phyloP scores from a whole-genome alignment of 257 asterid genomes.

The Thymus mandschuricus region DNA sequence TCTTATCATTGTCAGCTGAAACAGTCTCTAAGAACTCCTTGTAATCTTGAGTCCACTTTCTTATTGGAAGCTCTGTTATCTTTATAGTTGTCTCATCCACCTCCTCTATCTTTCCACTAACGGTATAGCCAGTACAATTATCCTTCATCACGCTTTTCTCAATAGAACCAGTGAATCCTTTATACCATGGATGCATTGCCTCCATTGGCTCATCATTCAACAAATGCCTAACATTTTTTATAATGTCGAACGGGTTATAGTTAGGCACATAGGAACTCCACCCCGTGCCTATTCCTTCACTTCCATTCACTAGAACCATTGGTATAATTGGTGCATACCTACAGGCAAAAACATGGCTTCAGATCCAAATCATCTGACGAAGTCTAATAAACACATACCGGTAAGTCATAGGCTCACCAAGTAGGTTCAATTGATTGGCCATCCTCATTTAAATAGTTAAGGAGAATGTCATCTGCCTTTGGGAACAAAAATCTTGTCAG shows the following conservation, averaged over 20 bases:
- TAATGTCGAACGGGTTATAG: slow-evolving; percentile 83
- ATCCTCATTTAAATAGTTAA: slow-evolving; percentile 85
- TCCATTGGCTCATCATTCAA: slow-evolving; percentile 71
- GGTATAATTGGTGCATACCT: slow-evolving; percentile 96
- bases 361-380: slow-evolving; percentile 8
- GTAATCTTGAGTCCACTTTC: slow-evolving; percentile 94
- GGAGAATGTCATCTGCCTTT: slow-evolving; percentile 82
- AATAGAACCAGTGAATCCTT: slow-evolving; percentile 78
- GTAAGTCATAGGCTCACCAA: slow-evolving; percentile 53
- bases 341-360: slow-evolving; percentile 20
- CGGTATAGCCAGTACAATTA: slow-evolving; percentile 62
- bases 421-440: slow-evolving; percentile 93
- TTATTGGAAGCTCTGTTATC: slow-evolving; percentile 84
- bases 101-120: slow-evolving; percentile 75
- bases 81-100: slow-evolving; percentile 62
- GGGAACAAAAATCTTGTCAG: slow-evolving; percentile 80
- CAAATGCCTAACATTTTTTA: slow-evolving; percentile 75
- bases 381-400: not conserved
- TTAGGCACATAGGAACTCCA: slow-evolving; percentile 94
- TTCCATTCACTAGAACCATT: slow-evolving; percentile 88
- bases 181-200: slow-evolving; percentile 96
- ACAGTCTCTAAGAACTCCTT: slow-evolving; percentile 86
- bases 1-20: slow-evolving; percentile 65
- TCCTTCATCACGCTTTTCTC: slow-evolving; percentile 75
- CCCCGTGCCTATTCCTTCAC: slow-evolving; percentile 99